Conservation (phyloP, 257 asterid species). For the Ilex aquifolium region DNA sequence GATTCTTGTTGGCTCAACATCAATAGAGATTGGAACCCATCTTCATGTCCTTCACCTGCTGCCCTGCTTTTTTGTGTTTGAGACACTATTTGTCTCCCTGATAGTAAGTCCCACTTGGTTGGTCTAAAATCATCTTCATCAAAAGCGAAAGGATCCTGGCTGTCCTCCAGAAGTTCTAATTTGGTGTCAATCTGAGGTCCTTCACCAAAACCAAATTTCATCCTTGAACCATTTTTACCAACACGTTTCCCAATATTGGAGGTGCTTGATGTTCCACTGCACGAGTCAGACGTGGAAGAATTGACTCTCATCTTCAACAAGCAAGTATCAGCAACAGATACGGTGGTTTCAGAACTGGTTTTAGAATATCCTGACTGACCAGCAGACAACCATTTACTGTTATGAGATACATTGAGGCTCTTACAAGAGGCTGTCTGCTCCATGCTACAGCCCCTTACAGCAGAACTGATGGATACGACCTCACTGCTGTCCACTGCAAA, state of each 20-base stretch:
- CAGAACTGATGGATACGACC: constrained; percentile 24
- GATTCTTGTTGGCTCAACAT: constrained; percentile 42
- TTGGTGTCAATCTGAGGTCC: constrained; percentile 19
- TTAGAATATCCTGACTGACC: constrained; percentile 25
- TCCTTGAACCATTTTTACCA: constrained; percentile 24
- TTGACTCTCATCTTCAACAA: constrained; percentile 49
- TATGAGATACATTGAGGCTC: constrained; percentile 29
- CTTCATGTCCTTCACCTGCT: constrained; percentile 17
- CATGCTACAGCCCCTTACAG: constrained; percentile 29
- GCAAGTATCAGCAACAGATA: constrained; percentile 34
- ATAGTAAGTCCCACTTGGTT: constrained; percentile 73
- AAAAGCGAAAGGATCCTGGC: constrained; percentile 82
- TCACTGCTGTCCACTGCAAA: constrained; percentile 24
- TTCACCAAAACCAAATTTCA: constrained; percentile 23
- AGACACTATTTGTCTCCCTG: constrained; percentile 35
- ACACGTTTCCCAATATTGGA: constrained; percentile 16
- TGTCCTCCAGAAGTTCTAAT: constrained; percentile 32
- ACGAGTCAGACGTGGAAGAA: constrained; percentile 45
- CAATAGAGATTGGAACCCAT: constrained; percentile 19
- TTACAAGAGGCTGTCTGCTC: constrained; percentile 36
- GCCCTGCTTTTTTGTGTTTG: constrained; percentile 28
- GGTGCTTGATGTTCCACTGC: constrained; percentile 45
- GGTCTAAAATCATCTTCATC: constrained; percentile 56
- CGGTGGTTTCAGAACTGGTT: constrained; percentile 31
- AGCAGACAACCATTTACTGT: constrained; percentile 21